These are phyloP conservation scores for Rhexocercosporidium sp. DNA, from an alignment of 2,329 filamentous ascomycete genomes.

Conservation along the genomic window DNA sequence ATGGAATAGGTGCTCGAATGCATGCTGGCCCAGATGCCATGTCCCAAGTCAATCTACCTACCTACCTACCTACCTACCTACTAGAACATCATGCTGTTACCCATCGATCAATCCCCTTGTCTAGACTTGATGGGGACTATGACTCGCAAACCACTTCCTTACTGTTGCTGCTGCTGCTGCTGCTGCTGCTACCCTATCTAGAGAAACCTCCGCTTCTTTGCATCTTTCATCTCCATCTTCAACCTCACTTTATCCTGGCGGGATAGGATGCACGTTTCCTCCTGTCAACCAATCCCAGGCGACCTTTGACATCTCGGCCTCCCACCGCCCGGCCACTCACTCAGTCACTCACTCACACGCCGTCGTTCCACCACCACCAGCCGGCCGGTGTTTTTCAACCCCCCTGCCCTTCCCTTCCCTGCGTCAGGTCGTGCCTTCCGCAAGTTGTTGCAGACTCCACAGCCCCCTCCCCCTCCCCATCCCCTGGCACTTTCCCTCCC, in stretches of 20 bases:
- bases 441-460: too few species aligned
- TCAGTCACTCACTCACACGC: background rate
- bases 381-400: background rate
- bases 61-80: too few species aligned
- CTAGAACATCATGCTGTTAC: background rate
- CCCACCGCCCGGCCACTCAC: too few species aligned
- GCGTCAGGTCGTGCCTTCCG: too few species aligned
- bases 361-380: too few species aligned
- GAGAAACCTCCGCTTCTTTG: too few species aligned
- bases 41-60: too few species aligned
- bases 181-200: too few species aligned
- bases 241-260: background rate
- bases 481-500: too few species aligned
- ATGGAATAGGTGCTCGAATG: background rate
- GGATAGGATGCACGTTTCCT: slow-evolving; percentile 4
- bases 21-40: background rate
- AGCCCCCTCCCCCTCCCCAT: too few species aligned
- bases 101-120: background rate
- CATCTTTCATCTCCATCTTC: background rate
- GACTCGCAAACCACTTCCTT: slow-evolving; percentile 3
- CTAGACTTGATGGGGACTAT: background rate
- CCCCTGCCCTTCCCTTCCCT: background rate
- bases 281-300: background rate
- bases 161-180: too few species aligned
- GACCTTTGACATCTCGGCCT: background rate